Percentiles rank a stretch among this genome's conserved stretches.
Evolutionary conservation across 202 grass and related monocot genomes (phyloP).

Genomic region (Musa balbisiana): DNA sequence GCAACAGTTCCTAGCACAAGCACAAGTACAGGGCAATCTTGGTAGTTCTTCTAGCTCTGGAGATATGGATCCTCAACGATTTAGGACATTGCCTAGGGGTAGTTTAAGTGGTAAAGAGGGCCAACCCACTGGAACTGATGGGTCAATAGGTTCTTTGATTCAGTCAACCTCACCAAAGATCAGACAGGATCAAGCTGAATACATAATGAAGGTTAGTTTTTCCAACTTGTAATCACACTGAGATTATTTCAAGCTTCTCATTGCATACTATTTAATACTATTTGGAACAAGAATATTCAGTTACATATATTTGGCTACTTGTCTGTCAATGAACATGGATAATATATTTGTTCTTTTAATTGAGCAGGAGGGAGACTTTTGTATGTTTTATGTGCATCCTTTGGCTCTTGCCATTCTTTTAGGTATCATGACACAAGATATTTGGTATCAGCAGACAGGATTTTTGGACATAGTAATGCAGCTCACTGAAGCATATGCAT

Average conservation of each 20-base stretch:
- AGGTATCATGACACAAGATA: not conserved
- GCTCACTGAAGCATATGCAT: no score
- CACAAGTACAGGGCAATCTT: constrained; percentile 77
- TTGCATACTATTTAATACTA: not conserved
- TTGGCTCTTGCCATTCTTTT: not conserved
- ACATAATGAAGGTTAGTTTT: constrained; percentile 74
- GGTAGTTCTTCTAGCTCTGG: constrained; percentile 59
- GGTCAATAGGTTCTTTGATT: constrained; percentile 70
- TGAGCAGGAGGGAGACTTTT: not conserved
- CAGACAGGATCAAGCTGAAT: constrained; percentile 61
- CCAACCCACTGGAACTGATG: constrained; percentile 67
- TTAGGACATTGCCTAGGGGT: constrained; percentile 50
- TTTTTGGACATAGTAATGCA: no score
- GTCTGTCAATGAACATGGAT: not conserved
- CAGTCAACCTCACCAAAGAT: constrained; percentile 74
- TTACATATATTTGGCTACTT: not conserved
- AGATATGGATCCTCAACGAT: constrained; percentile 78
- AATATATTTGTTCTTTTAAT: not conserved
- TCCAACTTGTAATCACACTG: constrained; percentile 11
- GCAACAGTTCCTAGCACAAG: constrained; percentile 89
- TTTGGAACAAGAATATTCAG: not conserved
- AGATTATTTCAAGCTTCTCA: not conserved
- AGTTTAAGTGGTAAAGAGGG: constrained; percentile 74
- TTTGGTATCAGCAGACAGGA: no score
- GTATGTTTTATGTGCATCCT: not conserved